Evolutionary conservation across 2,329 filamentous ascomycete genomes (phyloP), one percentile per base, ranked within the genome.

Genomic region (Nothophaeocryptopus gaeumannii): DNA sequence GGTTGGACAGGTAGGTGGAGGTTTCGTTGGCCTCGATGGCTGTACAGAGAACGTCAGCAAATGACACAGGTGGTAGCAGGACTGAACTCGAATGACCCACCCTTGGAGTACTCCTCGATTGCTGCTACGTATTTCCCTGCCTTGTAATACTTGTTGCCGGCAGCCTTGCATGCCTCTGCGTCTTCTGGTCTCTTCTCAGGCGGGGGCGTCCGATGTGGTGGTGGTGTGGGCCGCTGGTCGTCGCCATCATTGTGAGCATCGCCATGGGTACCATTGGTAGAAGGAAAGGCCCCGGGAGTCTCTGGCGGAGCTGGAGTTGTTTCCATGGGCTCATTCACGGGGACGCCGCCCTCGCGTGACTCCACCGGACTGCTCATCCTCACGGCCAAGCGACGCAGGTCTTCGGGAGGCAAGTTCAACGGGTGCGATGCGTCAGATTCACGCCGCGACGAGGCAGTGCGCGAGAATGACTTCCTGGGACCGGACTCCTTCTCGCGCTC

Each of bases 61-160:
- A 7, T 26, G 20, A 26, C 20, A 26, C 4, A 26, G 3, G 20
- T 7, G 20, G 7, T 26, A 26, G 4, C 20, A 26, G 20, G 3
- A 26, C 20, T 7, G 20, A 26, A 26, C 20, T 26, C 20, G 7
- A 26, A 42, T 40, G 13, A 63, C 77, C 52, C 77, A 96, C 92
- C 92, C 82, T 95, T 96, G 61, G 88, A 89, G 71, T 97, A 99
- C 71, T 96, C 89, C 60, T 88, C 81, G 68, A 97, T 91, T 16
- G 93, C 92, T 67, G 87, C 86, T 53, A 78, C 74, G 70, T 92
- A 99, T 65, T 96, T 88, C 68, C 86, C 89, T 57, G 91, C 88
- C 76, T 96, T 97, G 81, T 96, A 99, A 67, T 89, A 92, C 66
- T 93, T 93, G 75, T 99, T 99, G 51, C 93, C 93, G 2, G 88